Percentiles rank a stretch among this genome's conserved stretches.
These are phyloP conservation scores for Mycena galopus DNA, from an alignment of 768 basidiomycete genomes.

Conservation along the genomic window DNA sequence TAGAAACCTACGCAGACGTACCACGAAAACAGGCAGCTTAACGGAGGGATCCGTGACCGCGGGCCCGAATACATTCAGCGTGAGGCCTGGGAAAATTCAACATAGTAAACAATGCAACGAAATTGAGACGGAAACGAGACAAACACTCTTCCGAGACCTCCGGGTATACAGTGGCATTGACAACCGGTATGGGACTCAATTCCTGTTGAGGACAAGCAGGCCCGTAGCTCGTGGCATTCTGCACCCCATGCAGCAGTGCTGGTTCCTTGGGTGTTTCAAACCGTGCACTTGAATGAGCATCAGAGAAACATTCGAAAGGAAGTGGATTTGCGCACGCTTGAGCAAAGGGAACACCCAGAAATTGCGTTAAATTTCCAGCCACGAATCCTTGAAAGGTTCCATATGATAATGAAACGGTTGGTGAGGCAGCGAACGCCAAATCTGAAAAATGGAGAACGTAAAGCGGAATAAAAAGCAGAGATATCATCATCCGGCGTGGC, in stretches of 20 bases:
- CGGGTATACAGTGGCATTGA: background rate
- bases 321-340: background rate
- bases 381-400: background rate
- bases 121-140: background rate
- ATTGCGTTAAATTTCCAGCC: background rate
- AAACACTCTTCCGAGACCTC: background rate
- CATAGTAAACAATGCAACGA: background rate
- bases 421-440: background rate
- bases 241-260: background rate
- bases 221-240: background rate
- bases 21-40: background rate
- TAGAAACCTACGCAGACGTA: background rate
- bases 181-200: background rate
- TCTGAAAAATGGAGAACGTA: background rate
- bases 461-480: background rate
- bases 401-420: background rate
- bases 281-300: background rate
- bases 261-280: background rate
- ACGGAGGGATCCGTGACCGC: too few relatives aligned
- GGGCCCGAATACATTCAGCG: background rate
- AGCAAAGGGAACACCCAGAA: background rate
- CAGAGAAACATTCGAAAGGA: background rate
- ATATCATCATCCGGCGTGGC: background rate
- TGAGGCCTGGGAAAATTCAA: background rate
- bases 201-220: background rate